Evolutionary conservation across 2,329 filamentous ascomycete species (phyloP), one percentile per base, ranked within the genome.

Genomic region (Chaetoscypha palmicola): DNA sequence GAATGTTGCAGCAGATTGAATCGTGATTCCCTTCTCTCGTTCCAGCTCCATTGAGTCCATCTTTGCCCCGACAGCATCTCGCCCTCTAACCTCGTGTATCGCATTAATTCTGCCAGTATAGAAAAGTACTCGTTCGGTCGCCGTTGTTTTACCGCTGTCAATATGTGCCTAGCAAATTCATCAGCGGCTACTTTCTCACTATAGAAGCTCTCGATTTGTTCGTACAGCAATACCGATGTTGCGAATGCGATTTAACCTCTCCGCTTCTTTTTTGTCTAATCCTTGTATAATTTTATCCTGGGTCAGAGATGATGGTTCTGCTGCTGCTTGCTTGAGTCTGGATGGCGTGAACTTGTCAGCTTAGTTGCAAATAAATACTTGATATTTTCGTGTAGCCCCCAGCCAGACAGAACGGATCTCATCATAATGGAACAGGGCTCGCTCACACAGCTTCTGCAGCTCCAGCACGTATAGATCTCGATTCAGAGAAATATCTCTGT

Each of bases 21-120:
- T 98, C 46, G 92, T 98, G 65, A 98, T 98, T 59, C 92, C 92
- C 72, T 96, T 95, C 66, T 97, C 92, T 67, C 92, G 78, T 70
- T 98, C 92, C 56, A 98, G 74, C 58, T 98, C 92, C 92, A 98
- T 98, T 20, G 90, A 96, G 72, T 98, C 92, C 92, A 98, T 98
- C 73, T 98, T 98, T 49, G 92, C 92, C 53, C 92, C 92, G 31
- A 96, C 89, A 26, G 86, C 79, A 74, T 98, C 92, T 62, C 91
- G 90, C 47, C 89, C 89, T 61, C 92, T 80, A 33, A 98, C 92
- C 69, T 98, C 92, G 71, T 98, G 92, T 60, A 98, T 97, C 23
- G 87, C 77, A 64, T 94, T 94, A 69, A 96, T 96, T 63, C 92
- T 84, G 54, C 92, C 92, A 43, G 92, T 97, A 68, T 98, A 98